Conservation (phyloP, 2,329 filamentous ascomycete species). For the Blastomyces gilchristii region DNA sequence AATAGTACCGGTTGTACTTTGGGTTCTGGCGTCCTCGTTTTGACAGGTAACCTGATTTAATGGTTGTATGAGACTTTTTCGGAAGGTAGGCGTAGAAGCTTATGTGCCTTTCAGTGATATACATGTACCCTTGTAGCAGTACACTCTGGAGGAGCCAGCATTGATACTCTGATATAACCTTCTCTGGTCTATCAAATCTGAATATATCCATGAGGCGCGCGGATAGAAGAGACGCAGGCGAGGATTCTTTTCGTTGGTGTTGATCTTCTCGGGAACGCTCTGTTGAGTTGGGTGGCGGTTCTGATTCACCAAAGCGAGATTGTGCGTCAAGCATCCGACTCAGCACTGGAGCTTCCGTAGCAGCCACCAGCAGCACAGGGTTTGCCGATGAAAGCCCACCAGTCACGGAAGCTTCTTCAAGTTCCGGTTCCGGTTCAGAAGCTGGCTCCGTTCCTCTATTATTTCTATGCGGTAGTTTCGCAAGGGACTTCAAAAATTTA, state of each 20-base stretch:
- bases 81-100: conserved; percentile 98
- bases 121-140: conserved; percentile 87
- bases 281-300: background rate
- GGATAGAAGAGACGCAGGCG: conserved; percentile 50
- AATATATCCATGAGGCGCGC: conserved; percentile 74
- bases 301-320: conserved; percentile 44
- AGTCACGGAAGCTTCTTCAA: conserved; percentile 12
- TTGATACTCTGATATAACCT: conserved; percentile 81
- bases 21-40: conserved; percentile 85
- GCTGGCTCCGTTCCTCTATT: conserved; percentile 20
- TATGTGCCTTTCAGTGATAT: conserved; percentile 84
- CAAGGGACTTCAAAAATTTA: conserved; percentile 54
- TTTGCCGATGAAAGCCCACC: conserved; percentile 15
- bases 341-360: conserved; percentile 58
- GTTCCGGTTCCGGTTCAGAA: conserved; percentile 17
- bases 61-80: conserved; percentile 68
- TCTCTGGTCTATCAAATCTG: conserved; percentile 67
- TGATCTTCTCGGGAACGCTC: background rate
- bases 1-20: conserved; percentile 86
- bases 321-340: conserved; percentile 66
- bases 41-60: conserved; percentile 78
- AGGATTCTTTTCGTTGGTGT: conserved; percentile 39
- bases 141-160: conserved; percentile 91
- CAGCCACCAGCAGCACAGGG: conserved; percentile 20
- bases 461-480: conserved; percentile 39